Base-by-base conservation (phyloP, 805 yeast genomes). In the Torulaspora microellipsoides region DNA sequence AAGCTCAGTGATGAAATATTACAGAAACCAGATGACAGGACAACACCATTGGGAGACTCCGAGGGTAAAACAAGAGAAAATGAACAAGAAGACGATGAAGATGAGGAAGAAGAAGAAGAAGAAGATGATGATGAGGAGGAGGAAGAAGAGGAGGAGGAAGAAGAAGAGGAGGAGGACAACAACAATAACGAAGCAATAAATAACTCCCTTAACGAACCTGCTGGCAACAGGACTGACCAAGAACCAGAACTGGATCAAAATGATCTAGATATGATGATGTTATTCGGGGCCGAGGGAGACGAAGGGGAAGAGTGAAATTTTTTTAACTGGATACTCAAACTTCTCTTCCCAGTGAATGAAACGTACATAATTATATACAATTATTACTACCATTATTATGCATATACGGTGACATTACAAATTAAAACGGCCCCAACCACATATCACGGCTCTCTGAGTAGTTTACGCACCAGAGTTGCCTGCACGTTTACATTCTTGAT, bases 231-330 rank as follows among this genome's bases (percentile, higher is more conserved):
- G 27, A 14, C 37, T 10, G 59, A 48, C 12, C 42, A 27, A 30
- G 60, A 55, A 20, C 62, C 52, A 15, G 65, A 55, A 31, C 52
- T 67, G 25, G 71, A 63, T 35, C 71, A 65, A 30, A 62, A 58
- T 32, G 67, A 58, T 42, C 53, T 60, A 29, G 67, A 62, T 45
- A 64, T 62, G 69, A 65, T 62, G 68, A 58, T 59, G 61, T 46
- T 60, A n/a, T 64, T 64, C 36, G 69, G 67, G 25, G 67, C 61
- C 9, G 68, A 63, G 35, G 67, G 64, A 8, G 60, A 52, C 34
- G 65, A 53, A 12, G 45, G 34, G 15, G 47, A 49, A 12, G 45
- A 44, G 13, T 45, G 39, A 28, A 29, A 31, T 3, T 20, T 20
- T 20, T 20, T 20, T 8, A 7, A 20, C 25, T 5, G 25, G 20